Percentiles rank a stretch among this genome's conserved stretches.
Conservation (phyloP, 768 basidiomycete genomes). For the Suillus subalutaceus region DNA sequence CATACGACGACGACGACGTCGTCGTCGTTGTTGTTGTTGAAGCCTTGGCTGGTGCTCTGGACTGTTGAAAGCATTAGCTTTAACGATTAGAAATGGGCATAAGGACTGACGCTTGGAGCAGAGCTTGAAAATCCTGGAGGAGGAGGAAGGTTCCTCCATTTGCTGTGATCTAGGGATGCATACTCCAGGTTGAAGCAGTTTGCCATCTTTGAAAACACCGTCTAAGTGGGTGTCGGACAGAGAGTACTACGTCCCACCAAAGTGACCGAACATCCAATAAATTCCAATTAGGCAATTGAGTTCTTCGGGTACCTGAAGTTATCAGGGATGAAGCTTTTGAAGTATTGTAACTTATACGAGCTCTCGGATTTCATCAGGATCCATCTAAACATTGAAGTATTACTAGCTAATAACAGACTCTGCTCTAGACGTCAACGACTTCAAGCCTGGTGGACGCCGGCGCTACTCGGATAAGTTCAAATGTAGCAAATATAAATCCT, state of each 20-base stretch:
- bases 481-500: background rate
- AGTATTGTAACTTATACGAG: background rate
- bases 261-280: background rate
- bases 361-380: background rate
- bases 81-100: background rate
- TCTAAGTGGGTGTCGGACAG: background rate
- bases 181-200: conserved; percentile 31
- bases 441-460: background rate
- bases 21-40: conserved; percentile 29
- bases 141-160: conserved; percentile 66
- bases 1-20: conserved; percentile 50
- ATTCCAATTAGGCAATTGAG: background rate
- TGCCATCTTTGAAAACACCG: conserved; percentile 1
- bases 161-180: conserved; percentile 33
- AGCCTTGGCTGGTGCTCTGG: conserved; percentile 42
- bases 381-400: background rate
- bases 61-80: conserved; percentile 35
- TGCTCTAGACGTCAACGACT: background rate
- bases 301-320: no score
- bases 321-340: background rate
- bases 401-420: background rate
- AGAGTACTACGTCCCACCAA: background rate
- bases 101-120: conserved; percentile 24
- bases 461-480: background rate
- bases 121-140: conserved; percentile 69